Evolutionary conservation across 257 asterid species (phyloP).

Genomic region (Eustoma russellianum): DNA sequence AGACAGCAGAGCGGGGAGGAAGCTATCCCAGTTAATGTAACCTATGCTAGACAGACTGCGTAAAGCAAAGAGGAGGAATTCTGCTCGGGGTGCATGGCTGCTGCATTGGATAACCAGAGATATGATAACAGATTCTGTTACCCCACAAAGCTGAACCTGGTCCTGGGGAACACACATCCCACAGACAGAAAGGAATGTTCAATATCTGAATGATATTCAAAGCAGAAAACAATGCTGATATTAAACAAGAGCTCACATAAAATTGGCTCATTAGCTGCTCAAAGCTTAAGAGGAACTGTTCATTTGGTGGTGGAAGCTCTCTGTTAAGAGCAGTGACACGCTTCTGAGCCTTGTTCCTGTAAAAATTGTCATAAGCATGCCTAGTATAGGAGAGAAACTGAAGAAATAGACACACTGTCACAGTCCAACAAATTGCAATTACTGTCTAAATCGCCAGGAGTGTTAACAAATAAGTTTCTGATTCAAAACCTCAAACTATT

Average conservation of each 20-base stretch:
- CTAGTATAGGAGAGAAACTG: background rate
- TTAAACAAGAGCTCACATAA: conserved; percentile 39
- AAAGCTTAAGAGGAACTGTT: conserved; percentile 75
- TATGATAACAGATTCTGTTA: conserved; percentile 70
- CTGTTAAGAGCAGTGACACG: conserved; percentile 84
- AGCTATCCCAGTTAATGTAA: conserved; percentile 83
- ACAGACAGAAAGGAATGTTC: conserved; percentile 8
- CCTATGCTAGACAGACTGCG: conserved; percentile 64
- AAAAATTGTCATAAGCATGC: too few species aligned
- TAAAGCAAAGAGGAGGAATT: conserved; percentile 81
- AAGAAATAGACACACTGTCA: background rate
- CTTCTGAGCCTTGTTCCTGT: conserved; percentile 89
- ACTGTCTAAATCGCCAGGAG: too few species aligned
- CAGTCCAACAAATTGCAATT: background rate
- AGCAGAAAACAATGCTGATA: background rate
- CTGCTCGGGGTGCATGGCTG: conserved; percentile 89
- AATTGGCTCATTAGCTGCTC: conserved; percentile 75
- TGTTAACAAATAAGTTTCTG: too few species aligned
- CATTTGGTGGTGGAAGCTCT: conserved; percentile 88
- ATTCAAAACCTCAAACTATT: too few species aligned
- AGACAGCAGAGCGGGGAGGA: conserved; percentile 86
- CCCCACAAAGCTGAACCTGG: conserved; percentile 71
- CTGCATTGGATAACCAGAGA: conserved; percentile 80
- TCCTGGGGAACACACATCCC: conserved; percentile 42
- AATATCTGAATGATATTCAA: background rate